A percentile compares a stretch with the other conserved stretches of the same genome.
These are phyloP conservation scores for Lecanicillium sp. DNA, from an alignment of 2,329 filamentous ascomycete genomes.

Conservation along the genomic window DNA sequence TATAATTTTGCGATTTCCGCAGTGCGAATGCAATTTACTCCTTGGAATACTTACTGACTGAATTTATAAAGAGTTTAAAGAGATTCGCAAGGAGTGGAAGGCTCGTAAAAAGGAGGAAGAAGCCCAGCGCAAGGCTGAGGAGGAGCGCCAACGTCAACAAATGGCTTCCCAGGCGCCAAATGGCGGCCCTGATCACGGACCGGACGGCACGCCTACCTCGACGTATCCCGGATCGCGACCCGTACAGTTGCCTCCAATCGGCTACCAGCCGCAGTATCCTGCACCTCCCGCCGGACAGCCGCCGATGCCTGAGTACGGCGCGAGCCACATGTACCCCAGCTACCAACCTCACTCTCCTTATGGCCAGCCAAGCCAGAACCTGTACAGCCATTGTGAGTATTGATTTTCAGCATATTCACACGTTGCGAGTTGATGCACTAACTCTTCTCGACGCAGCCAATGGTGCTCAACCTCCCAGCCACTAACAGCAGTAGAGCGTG, in stretches of 20 bases:
- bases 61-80: conserved; percentile 76
- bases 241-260: conserved; percentile 59
- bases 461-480: conserved; percentile 5
- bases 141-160: conserved; percentile 62
- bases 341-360: conserved; percentile 45
- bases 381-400: conserved; percentile 41
- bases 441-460: conserved; percentile 7
- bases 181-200: conserved; percentile 11
- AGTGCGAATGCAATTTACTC: no score
- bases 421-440: no score
- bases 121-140: conserved; percentile 76
- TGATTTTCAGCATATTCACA: no score
- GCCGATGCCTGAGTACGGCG: conserved; percentile 39
- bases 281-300: conserved; percentile 41
- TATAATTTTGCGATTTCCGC: no score
- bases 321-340: conserved; percentile 36
- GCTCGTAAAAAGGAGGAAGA: conserved; percentile 99
- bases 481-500: conserved; percentile 1
- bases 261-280: conserved; percentile 56
- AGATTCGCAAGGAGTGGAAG: conserved; percentile 99
- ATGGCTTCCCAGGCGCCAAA: not conserved
- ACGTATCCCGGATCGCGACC: conserved; percentile 44
- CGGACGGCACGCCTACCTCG: conserved; percentile 21
- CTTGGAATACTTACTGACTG: conserved; percentile 12
- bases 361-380: conserved; percentile 38